Evolutionary conservation across 2,329 filamentous ascomycete species (phyloP).

Genomic region (Cadophora luteo-olivacea): DNA sequence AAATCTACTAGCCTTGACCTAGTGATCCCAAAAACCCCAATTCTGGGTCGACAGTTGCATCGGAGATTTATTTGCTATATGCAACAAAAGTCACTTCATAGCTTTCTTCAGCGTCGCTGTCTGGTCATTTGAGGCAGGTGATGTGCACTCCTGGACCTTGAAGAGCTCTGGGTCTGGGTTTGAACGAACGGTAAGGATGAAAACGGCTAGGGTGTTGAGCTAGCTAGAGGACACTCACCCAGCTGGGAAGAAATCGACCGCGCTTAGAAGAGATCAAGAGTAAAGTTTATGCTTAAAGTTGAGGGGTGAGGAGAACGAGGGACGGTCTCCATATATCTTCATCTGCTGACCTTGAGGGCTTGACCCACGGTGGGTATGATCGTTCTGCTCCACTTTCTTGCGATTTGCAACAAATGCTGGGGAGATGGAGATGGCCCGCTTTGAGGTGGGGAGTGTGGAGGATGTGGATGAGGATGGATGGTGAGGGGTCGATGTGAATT

Average conservation of each 20-base stretch:
- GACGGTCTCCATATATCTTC: constrained; percentile 16
- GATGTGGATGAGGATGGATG: neutral
- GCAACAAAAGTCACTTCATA: constrained; percentile 11
- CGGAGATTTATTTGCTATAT: constrained; percentile 13
- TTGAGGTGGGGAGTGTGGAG: neutral
- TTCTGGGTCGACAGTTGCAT: neutral
- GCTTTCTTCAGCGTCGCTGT: neutral
- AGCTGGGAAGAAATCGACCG: neutral
- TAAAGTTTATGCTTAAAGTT: neutral
- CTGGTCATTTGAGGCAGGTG: neutral
- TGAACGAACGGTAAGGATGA: neutral
- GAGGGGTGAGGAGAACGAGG: neutral
- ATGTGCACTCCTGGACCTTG: neutral
- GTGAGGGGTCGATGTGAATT: neutral
- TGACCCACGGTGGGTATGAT: constrained; percentile 2
- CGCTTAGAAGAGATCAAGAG: neutral
- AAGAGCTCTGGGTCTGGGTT: neutral
- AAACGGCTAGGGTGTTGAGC: neutral
- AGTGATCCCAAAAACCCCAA: neutral
- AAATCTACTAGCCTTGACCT: neutral
- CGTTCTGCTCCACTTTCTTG: constrained; percentile 14
- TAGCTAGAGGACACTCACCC: neutral
- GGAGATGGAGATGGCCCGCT: neutral
- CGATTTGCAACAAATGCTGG: constrained; percentile 18
- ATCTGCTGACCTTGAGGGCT: neutral